Percentiles rank a stretch among this genome's conserved stretches.
Conservation (phyloP, 805 yeast genomes). For the Ogataea haglerorum region DNA sequence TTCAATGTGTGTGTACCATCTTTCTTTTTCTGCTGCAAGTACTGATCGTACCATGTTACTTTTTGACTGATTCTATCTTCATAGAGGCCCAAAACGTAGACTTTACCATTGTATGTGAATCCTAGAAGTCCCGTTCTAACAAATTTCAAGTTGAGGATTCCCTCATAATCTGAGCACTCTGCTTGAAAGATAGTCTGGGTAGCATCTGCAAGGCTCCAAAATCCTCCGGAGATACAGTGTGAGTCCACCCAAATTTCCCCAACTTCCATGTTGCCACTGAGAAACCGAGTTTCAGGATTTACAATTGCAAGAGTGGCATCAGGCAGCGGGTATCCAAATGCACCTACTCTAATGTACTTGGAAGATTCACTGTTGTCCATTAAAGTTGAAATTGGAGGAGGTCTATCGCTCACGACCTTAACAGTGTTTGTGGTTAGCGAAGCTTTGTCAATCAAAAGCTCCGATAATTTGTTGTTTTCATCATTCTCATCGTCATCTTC, state of each 20-base stretch:
- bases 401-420: conserved; percentile 58
- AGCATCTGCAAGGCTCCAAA: conserved; percentile 67
- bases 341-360: conserved; percentile 68
- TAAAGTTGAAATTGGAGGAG: conserved; percentile 48
- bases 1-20: conserved; percentile 2
- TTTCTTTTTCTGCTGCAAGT: conserved; percentile 22
- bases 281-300: conserved; percentile 81
- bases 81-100: conserved; percentile 82
- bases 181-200: conserved; percentile 80
- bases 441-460: conserved; percentile 68
- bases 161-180: conserved; percentile 68
- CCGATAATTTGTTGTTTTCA: conserved; percentile 46
- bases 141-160: conserved; percentile 70
- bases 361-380: conserved; percentile 38
- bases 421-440: conserved; percentile 72
- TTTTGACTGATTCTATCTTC: conserved; percentile 88
- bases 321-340: conserved; percentile 92
- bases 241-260: conserved; percentile 99
- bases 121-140: conserved; percentile 90
- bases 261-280: conserved; percentile 73
- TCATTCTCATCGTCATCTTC: conserved; percentile 17
- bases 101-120: conserved; percentile 79
- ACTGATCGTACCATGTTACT: conserved; percentile 61
- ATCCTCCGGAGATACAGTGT: conserved; percentile 86
- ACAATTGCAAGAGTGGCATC: conserved; percentile 93